phyloP scores from a whole-genome alignment of 1,139 yeast species.

The Diutina sp. region DNA sequence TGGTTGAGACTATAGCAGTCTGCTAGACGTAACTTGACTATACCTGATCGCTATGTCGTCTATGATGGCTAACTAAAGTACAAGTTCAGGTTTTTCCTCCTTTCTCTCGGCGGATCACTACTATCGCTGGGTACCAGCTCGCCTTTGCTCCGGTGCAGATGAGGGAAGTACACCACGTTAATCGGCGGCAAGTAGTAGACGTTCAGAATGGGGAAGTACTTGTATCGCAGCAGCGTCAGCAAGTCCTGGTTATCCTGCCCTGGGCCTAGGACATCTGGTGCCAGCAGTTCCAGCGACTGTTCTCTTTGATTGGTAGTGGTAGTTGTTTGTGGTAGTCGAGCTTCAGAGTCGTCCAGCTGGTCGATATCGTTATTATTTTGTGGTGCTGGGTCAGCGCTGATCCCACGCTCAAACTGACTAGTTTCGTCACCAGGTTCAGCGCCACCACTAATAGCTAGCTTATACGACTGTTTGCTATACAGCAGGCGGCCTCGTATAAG shows the following conservation, averaged over 20 bases:
- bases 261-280: not conserved
- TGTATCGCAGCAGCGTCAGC: slow-evolving; percentile 17
- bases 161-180: slow-evolving; percentile 48
- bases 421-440: slow-evolving; percentile 1
- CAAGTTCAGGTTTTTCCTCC: not conserved
- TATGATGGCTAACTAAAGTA: not conserved
- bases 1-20: too few relatives aligned
- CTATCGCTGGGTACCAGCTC: not conserved
- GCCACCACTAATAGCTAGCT: slow-evolving; percentile 3
- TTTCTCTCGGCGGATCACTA: not conserved
- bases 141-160: slow-evolving; percentile 10
- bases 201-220: slow-evolving; percentile 43
- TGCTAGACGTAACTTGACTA: not conserved
- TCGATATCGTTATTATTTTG: not conserved
- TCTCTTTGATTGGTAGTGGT: too few relatives aligned
- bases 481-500: slow-evolving; percentile 18
- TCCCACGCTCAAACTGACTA: slow-evolving; percentile 2
- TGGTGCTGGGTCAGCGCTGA: slow-evolving; percentile 2
- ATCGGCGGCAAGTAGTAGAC: slow-evolving; percentile 49
- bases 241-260: not conserved
- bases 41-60: too few relatives aligned
- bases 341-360: not conserved
- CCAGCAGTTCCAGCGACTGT: not conserved
- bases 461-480: not conserved
- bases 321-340: not conserved